Evolutionary conservation across 75 land plant species (phyloP), one percentile per base, ranked within the genome.

Genomic region (Picea glauca): DNA sequence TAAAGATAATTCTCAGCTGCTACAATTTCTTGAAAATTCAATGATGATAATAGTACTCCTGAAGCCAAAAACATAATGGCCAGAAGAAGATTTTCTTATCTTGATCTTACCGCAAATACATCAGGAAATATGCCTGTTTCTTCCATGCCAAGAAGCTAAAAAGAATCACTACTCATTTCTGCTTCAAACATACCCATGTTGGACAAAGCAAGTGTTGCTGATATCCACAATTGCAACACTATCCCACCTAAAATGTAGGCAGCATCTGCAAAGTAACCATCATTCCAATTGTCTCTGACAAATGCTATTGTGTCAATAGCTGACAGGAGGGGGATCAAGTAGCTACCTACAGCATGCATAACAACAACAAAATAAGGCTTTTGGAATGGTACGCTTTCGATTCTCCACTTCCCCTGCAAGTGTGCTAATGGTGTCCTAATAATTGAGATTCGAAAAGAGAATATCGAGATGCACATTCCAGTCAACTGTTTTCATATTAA

Each of bases 261-360:
- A 54, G 91, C 80, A 31, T 91, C 83, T 11, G 90, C 83, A 80
- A 93, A 93, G 78, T 93, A 91, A 0, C 96, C 96, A 77, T 91
- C 96, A 31, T 82, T 88, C 96, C 96, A 93, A 23, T 75, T 62
- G 14, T 79, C 58, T 58, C 77, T 32, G 2, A 62, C 78, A 1
- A 82, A 11, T 17, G 64, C 40, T 32, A 88, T 13, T n/a, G 89
- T 93, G 12, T 90, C 91, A 0, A 88, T 89, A 15, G 88, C 91
- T 2, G 91, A 85, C 58, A 91, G 79, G n/a, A 91, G 86, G 11
- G 96, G 91, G 21, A 89, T 75, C 58, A 93, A 75, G 74, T 93
- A 90, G 9, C 80, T 81, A 2, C 60, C 72, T 13, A 88, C 78
- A 57, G 91, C 96, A 61, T 89, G 50, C 58, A 89, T 73, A 33